These are phyloP conservation scores for Geotrichum aggregatum DNA, from an alignment of 1,139 yeast species.

Conservation along the genomic window DNA sequence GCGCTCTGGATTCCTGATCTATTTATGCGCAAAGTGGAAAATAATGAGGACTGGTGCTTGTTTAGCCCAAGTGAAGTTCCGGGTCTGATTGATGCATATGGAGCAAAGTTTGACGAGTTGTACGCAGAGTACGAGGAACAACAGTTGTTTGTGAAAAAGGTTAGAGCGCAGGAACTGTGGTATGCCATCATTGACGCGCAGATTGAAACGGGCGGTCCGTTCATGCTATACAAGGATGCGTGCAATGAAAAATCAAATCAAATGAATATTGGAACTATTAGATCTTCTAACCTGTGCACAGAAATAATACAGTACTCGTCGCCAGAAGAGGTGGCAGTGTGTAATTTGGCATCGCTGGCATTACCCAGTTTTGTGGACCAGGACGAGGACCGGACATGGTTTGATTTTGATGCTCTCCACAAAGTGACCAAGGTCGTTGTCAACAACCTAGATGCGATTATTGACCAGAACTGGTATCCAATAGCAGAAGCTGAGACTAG, in stretches of 20 bases:
- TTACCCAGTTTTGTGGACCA: constrained; percentile 54
- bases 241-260: constrained; percentile 74
- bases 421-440: constrained; percentile 58
- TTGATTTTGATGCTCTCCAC: constrained; percentile 60
- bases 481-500: constrained; percentile 55
- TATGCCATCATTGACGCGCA: constrained; percentile 70
- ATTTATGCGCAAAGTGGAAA: constrained; percentile 73
- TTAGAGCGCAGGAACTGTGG: constrained; percentile 76
- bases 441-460: constrained; percentile 59
- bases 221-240: constrained; percentile 76
- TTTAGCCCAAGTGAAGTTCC: constrained; percentile 78
- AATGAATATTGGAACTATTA: constrained; percentile 71
- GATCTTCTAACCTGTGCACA: constrained; percentile 77
- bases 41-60: constrained; percentile 66
- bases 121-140: constrained; percentile 61
- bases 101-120: constrained; percentile 60
- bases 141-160: constrained; percentile 53
- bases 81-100: constrained; percentile 65
- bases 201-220: constrained; percentile 82
- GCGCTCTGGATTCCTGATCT: constrained; percentile 82
- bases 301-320: constrained; percentile 77
- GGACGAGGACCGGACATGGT: constrained; percentile 42
- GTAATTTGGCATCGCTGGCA: constrained; percentile 77
- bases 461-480: constrained; percentile 68
- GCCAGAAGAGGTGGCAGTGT: constrained; percentile 75